These are phyloP conservation scores for Aspergillus sp. DNA, from an alignment of 2,329 filamentous ascomycete species.

Conservation along the genomic window DNA sequence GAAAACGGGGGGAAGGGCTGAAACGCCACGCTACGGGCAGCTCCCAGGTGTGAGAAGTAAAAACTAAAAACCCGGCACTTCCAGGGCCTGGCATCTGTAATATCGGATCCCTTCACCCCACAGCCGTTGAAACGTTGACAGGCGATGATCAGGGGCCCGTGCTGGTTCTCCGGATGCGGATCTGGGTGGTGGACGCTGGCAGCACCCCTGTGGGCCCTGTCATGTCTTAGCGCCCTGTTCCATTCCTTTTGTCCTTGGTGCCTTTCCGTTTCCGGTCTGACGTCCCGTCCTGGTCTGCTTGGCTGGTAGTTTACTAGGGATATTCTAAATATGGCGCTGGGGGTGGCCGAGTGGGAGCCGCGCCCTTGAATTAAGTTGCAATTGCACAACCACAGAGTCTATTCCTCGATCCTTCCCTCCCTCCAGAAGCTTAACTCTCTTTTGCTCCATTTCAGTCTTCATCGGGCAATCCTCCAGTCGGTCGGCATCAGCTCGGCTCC, in stretches of 20 bases:
- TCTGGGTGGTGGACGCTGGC: not conserved
- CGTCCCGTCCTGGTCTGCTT: not conserved
- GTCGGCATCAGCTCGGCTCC: not conserved
- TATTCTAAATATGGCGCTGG: not conserved
- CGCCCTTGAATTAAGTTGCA: not conserved
- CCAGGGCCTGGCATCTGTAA: not conserved
- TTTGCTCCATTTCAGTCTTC: not conserved
- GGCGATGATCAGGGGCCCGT: too few species aligned
- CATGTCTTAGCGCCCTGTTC: not conserved
- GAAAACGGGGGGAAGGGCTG: slow-evolving; percentile 1
- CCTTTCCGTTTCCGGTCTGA: not conserved
- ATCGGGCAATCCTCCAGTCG: too few species aligned
- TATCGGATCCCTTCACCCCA: too few species aligned
- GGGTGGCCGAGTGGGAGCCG: not conserved
- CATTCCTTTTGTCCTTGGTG: not conserved
- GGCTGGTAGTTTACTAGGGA: not conserved
- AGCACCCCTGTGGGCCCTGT: not conserved
- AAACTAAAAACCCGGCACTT: too few species aligned
- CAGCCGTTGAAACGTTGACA: too few species aligned
- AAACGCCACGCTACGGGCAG: slow-evolving; percentile 1
- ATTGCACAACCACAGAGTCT: not conserved
- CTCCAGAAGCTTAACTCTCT: not conserved
- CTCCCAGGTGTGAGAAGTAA: not conserved
- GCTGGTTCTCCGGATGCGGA: too few species aligned
- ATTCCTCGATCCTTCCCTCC: not conserved